Base-by-base conservation (phyloP, 108 stramenopile species). In the Parmales sp. region DNA sequence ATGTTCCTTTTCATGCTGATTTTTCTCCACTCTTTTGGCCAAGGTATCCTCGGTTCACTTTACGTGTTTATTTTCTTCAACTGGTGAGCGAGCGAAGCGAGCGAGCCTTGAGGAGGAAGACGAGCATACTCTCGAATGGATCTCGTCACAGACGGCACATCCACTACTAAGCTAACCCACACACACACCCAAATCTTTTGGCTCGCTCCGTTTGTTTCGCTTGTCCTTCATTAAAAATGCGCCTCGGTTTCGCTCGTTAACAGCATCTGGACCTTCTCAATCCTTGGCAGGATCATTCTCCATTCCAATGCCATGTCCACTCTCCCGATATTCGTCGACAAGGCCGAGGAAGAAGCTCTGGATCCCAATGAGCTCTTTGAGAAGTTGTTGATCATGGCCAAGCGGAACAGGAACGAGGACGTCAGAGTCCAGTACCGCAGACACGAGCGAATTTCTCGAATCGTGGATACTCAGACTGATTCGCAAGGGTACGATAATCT, bases 231-330 rank as follows among this genome's bases (percentile, higher is more conserved):
- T 39, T 2, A 8, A 77, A 25, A 38, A 69, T 19, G 54, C 64
- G 46, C 37, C 45, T 0, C 65, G 13, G 5, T 65, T 26, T 19
- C 81, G 28, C 79, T 78, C 64, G 67, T 81, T 43, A 69, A 74
- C 29, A 70, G 77, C 6, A 66, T 84, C 1, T 39, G 67, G 23
- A 74, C 76, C 1, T 68, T 74, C 13, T 74, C 72, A 38, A 74
- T 76, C 9, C 79, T 84, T 70, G 83, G 83, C 28, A 34, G 83
- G 39, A 38, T 84, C 18, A 76, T 84, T 39, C 63, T 84, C 9
- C 76, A 84, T 63, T 75, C 74, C 26, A 76, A 77, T 11, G 83
- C 83, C 50, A 84, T 84, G 80, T 48, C 66, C 8, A 51, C 71
- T 34, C 50, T 65, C 31, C 74, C 43, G n/a, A 76, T 84, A n/a